Evolutionary conservation across 805 yeast genomes (phyloP), one percentile per base, ranked within the genome.

Genomic region (Maudiozyma bulderi): DNA sequence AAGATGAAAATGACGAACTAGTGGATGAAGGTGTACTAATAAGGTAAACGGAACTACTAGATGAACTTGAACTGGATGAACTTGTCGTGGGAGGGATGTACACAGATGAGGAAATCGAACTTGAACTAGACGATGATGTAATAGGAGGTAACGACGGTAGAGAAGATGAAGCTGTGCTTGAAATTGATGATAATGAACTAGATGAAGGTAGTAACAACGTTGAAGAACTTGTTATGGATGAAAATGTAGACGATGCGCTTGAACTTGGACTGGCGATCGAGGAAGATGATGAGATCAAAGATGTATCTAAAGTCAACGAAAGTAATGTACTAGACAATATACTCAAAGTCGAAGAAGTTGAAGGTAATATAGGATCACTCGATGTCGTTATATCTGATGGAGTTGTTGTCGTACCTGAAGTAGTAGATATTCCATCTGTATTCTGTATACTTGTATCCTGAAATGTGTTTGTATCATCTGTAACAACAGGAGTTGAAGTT

Each of bases 201-300:
- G 45, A 33, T 15, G 47, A 43, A 15, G 14, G 9, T 9, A 11
- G 13, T 32, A 32, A 20, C 26, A 20, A 32, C 9, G 13, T 32
- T 8, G 35, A 32, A 9, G 35, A 32, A 32, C 35, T 32, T 3
- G 50, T 45, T 11, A 60, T 50, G 1, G 53, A 40, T 4, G 54
- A 29, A 8, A 54, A 38, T 8, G 48, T 14, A 6, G 56, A 32
- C 5, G 57, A 28, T 8, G 45, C 10, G 9, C 35, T 29, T 8
- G 52, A 43, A 14, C 43, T 39, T 8, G 48, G 37, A 10, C 46
- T 29, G 2, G 49, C 26, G 26, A 20, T 20, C 26, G 33, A 34
- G 37, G 37, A 34, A 13, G 54, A 37, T 4, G 37, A 34, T 34
- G n/a, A 10, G 5, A 34, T n/a, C 20, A 52, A 44, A 8, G 49